Conservation (phyloP, 2,329 filamentous ascomycete species). For the Zymoseptoria passerinii region DNA sequence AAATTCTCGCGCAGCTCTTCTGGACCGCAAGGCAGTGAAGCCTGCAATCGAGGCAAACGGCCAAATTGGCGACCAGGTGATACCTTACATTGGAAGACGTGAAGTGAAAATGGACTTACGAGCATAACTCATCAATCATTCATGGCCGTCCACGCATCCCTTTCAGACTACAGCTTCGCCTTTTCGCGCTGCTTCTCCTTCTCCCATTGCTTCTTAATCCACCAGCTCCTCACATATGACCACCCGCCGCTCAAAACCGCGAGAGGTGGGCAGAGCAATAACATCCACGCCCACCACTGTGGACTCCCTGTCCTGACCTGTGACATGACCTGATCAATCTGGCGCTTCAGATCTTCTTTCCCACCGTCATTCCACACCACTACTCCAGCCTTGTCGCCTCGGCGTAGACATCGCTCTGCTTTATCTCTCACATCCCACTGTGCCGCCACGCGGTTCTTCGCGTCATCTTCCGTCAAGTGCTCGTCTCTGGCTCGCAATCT, state of each 20-base stretch:
- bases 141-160: background rate
- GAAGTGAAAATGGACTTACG: background rate
- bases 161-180: conserved; percentile 44
- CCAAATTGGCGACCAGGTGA: too few species aligned
- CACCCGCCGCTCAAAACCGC: conserved; percentile 60
- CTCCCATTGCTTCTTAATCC: conserved; percentile 64
- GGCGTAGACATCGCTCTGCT: conserved; percentile 62
- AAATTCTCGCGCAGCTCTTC: too few species aligned
- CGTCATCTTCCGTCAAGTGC: conserved; percentile 76
- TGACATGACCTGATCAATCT: conserved; percentile 58
- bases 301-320: conserved; percentile 58
- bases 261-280: conserved; percentile 63
- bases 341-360: conserved; percentile 57
- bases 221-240: conserved; percentile 64
- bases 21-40: too few species aligned
- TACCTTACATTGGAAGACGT: too few species aligned
- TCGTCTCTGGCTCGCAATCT: conserved; percentile 66
- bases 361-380: conserved; percentile 88
- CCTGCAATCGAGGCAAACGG: too few species aligned
- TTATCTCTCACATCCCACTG: conserved; percentile 83
- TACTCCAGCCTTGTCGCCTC: conserved; percentile 56
- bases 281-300: conserved; percentile 72
- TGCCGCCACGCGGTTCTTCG: conserved; percentile 73
- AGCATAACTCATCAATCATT: background rate
- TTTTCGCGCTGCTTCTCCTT: conserved; percentile 47